Evolutionary conservation across 2,329 filamentous ascomycete species (phyloP).

Genomic region (Chaetomiaceae sp.): DNA sequence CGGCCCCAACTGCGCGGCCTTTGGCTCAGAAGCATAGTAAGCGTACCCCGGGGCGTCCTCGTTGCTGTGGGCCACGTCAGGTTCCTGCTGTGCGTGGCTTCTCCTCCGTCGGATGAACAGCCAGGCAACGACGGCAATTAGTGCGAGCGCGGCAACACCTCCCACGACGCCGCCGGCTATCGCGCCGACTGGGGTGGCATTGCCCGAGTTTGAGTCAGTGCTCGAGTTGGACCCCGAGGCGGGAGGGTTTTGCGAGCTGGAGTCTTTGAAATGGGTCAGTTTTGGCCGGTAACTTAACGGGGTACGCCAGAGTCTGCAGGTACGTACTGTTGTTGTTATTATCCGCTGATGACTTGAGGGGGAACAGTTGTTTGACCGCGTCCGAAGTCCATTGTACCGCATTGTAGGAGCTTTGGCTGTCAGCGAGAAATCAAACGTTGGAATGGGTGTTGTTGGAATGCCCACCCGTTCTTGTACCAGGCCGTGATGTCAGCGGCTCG

Average conservation of each 20-base stretch:
- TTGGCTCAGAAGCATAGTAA: background rate
- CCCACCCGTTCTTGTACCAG: constrained; percentile 16
- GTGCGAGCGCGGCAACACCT: constrained; percentile 9
- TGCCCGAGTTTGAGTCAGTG: background rate
- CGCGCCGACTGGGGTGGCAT: constrained; percentile 4
- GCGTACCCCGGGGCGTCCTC: background rate
- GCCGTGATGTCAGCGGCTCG: constrained; percentile 6
- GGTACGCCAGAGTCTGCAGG: background rate
- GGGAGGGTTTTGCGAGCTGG: background rate
- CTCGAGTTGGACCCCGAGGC: background rate
- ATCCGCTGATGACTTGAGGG: background rate
- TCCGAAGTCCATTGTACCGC: constrained; percentile 16
- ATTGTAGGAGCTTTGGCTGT: constrained; percentile 1
- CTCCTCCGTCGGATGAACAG: constrained; percentile 11
- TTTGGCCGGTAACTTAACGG: background rate
- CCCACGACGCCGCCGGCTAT: constrained; percentile 19
- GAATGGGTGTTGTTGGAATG: background rate
- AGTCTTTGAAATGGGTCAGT: background rate
- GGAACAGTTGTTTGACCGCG: constrained; percentile 13
- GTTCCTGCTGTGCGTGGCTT: background rate
- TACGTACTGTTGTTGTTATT: background rate
- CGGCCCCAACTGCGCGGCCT: background rate
- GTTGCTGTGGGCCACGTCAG: background rate
- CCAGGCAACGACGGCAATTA: constrained; percentile 10
- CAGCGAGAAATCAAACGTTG: background rate